Percentiles rank a stretch among this genome's conserved stretches.
These are phyloP conservation scores for Candolleomyces eurysporus DNA, from an alignment of 768 basidiomycete genomes.

Conservation along the genomic window DNA sequence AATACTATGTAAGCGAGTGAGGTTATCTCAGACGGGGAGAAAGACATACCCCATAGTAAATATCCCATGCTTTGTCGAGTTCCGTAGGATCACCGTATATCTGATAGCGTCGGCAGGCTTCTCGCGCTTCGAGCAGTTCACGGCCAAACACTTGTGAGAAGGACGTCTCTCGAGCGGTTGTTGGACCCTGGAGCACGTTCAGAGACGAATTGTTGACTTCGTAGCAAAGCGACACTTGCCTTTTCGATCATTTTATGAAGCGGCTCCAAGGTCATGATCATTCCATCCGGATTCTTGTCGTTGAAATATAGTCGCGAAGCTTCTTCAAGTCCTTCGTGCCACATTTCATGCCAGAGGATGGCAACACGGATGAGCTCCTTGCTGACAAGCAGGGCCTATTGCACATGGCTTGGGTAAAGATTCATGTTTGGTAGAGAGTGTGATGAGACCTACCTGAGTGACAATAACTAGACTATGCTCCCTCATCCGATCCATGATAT, in stretches of 20 bases:
- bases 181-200: conserved; percentile 65
- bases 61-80: conserved; percentile 97
- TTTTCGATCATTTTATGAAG: conserved; percentile 90
- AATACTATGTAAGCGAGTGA: neutral
- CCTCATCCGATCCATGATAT: conserved; percentile 90
- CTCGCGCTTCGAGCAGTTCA: conserved; percentile 89
- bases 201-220: neutral
- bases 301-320: conserved; percentile 96
- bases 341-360: conserved; percentile 97
- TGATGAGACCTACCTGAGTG: conserved; percentile 59
- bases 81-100: conserved; percentile 84
- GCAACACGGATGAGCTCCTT: conserved; percentile 95
- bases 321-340: conserved; percentile 98
- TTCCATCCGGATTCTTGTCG: conserved; percentile 94
- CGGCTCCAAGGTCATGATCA: conserved; percentile 92
- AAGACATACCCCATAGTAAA: conserved; percentile 84
- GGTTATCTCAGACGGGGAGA: neutral
- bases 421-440: neutral
- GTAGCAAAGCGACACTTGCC: conserved; percentile 40
- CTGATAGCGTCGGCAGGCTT: conserved; percentile 85
- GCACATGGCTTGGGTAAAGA: neutral
- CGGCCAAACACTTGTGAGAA: conserved; percentile 93
- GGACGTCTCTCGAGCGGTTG: conserved; percentile 91
- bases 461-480: conserved; percentile 89
- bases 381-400: conserved; percentile 58